phyloP scores from a whole-genome alignment of 495 filamentous ascomycete species.

The Penicillium coffeae region DNA sequence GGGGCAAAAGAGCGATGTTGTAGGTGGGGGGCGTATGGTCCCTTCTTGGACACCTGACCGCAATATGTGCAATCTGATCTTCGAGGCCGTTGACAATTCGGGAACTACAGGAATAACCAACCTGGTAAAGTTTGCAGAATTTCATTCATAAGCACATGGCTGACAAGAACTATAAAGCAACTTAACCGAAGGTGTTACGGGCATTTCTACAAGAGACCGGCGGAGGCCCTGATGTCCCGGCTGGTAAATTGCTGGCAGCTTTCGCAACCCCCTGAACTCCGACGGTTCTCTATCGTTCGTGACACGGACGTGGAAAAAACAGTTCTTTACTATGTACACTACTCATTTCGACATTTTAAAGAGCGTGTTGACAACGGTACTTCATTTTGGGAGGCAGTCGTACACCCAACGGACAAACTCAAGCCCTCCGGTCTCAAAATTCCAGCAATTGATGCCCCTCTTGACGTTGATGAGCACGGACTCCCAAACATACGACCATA shows the following conservation, averaged over 20 bases:
- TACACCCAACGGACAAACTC: conserved; percentile 35
- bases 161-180: conserved; percentile 38
- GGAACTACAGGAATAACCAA: conserved; percentile 52
- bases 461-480: conserved; percentile 51
- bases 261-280: conserved; percentile 60
- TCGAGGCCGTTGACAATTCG: conserved; percentile 46
- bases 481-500: conserved; percentile 35
- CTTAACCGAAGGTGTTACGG: conserved; percentile 50
- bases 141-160: no score
- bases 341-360: conserved; percentile 52
- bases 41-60: conserved; percentile 56
- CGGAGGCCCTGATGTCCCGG: conserved; percentile 53
- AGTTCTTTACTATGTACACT: conserved; percentile 56
- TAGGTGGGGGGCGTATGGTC: conserved; percentile 32
- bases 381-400: conserved; percentile 57
- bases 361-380: conserved; percentile 53
- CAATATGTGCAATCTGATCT: conserved; percentile 50
- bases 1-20: conserved; percentile 24
- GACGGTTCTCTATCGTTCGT: conserved; percentile 59
- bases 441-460: conserved; percentile 33
- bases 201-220: conserved; percentile 51
- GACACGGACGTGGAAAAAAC: conserved; percentile 54
- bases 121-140: no score
- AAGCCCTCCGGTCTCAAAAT: conserved; percentile 27
- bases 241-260: conserved; percentile 57